Percentiles rank a stretch among this genome's conserved stretches.
Evolutionary conservation across 768 basidiomycete genomes (phyloP).

Genomic region (Leccinum uliginosum): DNA sequence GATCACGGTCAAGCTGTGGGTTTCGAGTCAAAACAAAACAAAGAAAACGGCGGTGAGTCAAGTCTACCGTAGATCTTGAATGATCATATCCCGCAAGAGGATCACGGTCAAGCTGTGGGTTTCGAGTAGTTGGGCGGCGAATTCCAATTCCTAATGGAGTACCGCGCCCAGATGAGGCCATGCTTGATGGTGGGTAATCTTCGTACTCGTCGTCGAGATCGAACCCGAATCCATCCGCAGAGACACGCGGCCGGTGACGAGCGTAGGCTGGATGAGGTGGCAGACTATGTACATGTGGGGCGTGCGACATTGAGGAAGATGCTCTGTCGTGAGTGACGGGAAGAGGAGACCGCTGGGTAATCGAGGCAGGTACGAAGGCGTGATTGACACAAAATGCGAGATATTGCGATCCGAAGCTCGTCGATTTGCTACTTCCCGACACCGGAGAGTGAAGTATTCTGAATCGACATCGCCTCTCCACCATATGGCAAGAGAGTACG

Average conservation of each 20-base stretch:
- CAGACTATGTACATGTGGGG: slow-evolving; percentile 28
- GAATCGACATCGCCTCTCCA: slow-evolving; percentile 93
- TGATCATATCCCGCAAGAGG: slow-evolving; percentile 44
- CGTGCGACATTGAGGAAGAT: slow-evolving; percentile 32
- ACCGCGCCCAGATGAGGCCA: slow-evolving; percentile 60
- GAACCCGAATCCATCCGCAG: slow-evolving; percentile 66
- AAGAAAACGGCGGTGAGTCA: too few relatives aligned
- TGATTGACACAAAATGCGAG: slow-evolving; percentile 46
- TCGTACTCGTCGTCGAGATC: slow-evolving; percentile 76
- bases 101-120: slow-evolving; percentile 57
- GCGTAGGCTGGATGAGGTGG: slow-evolving; percentile 32
- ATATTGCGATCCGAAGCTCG: slow-evolving; percentile 63
- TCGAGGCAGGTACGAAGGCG: slow-evolving; percentile 36
- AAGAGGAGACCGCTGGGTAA: slow-evolving; percentile 32
- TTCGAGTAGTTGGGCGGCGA: slow-evolving; percentile 54
- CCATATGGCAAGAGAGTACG: slow-evolving; percentile 83
- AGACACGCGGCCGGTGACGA: slow-evolving; percentile 42
- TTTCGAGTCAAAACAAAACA: too few relatives aligned
- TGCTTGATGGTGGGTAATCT: slow-evolving; percentile 56
- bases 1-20: too few relatives aligned
- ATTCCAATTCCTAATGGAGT: slow-evolving; percentile 68
- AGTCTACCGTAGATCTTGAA: too few relatives aligned
- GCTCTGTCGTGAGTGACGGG: slow-evolving; percentile 35
- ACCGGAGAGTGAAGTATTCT: slow-evolving; percentile 92
- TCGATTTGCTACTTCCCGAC: slow-evolving; percentile 71